Conservation (phyloP, 2,329 filamentous ascomycete species). For the Sporothrix luriei region DNA sequence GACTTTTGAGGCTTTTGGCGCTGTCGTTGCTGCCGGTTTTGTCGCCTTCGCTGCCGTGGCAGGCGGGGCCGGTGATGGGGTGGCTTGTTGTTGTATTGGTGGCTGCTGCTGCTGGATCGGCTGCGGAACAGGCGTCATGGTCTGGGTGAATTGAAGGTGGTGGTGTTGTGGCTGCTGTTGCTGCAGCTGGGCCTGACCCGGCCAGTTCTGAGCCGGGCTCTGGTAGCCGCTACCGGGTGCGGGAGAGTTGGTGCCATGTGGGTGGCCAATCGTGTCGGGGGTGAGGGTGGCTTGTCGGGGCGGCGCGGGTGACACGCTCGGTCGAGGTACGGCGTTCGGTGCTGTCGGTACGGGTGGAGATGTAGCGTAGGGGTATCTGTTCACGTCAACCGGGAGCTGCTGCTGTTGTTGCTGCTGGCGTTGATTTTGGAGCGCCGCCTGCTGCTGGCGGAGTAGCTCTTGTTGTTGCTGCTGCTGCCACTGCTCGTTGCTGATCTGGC, state of each 20-base stretch:
- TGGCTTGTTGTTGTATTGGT: conserved; percentile 19
- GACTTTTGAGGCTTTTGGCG: conserved; percentile 21
- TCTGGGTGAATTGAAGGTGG: conserved; percentile 15
- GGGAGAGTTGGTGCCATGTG: conserved; percentile 4
- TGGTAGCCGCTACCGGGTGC: conserved; percentile 13
- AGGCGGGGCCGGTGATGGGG: neutral
- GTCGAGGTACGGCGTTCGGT: conserved; percentile 1
- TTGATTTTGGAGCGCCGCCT: conserved; percentile 24
- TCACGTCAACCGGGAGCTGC: neutral
- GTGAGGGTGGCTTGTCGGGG: conserved; percentile 20
- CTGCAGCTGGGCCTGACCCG: neutral
- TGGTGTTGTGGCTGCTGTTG: conserved; percentile 19
- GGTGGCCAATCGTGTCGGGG: conserved; percentile 17
- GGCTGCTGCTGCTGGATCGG: conserved; percentile 25
- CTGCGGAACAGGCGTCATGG: conserved; percentile 3
- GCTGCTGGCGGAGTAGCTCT: conserved; percentile 22
- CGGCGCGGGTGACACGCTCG: conserved; percentile 9
- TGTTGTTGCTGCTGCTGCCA: conserved; percentile 13
- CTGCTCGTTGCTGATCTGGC: conserved; percentile 28
- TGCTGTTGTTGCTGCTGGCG: conserved; percentile 14
- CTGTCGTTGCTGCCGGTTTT: neutral
- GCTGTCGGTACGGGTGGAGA: neutral
- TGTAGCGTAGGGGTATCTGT: neutral
- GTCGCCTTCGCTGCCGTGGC: neutral
- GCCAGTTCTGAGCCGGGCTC: conserved; percentile 20